A percentile compares a stretch with the other conserved stretches of the same genome.
Evolutionary conservation across 2,329 filamentous ascomycete species (phyloP).

Genomic region (Westerdykella ornata): DNA sequence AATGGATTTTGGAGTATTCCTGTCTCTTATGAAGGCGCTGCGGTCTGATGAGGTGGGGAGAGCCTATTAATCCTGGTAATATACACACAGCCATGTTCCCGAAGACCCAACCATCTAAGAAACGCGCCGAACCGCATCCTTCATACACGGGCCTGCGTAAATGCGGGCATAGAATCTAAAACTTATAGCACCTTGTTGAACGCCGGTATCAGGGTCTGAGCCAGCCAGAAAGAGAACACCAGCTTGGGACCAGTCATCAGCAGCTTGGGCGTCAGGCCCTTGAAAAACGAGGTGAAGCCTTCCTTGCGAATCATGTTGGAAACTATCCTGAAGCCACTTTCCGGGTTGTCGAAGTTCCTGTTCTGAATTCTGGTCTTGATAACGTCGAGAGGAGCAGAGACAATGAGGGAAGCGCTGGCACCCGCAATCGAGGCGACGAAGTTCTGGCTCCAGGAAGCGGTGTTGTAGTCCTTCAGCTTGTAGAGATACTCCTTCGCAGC

Average conservation of each 20-base stretch:
- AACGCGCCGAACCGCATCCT: too few relatives aligned
- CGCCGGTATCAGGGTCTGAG: constrained; percentile 92
- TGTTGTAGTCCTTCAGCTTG: constrained; percentile 87
- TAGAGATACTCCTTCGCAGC: constrained; percentile 97
- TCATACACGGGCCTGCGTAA: too few relatives aligned
- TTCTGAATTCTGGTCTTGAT: constrained; percentile 99
- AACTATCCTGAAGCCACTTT: constrained; percentile 86
- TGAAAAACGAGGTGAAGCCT: constrained; percentile 85
- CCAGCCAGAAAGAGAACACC: constrained; percentile 99
- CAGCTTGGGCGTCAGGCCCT: constrained; percentile 93
- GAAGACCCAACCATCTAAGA: too few relatives aligned
- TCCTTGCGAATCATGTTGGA: constrained; percentile 91
- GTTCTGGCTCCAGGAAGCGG: constrained; percentile 89
- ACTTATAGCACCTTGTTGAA: constrained; percentile 63
- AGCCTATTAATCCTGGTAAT: too few relatives aligned
- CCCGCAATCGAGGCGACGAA: constrained; percentile 94
- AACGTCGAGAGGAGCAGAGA: constrained; percentile 93
- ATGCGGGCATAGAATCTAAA: background rate
- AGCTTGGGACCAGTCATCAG: constrained; percentile 99
- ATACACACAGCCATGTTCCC: too few relatives aligned
- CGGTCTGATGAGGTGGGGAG: too few relatives aligned
- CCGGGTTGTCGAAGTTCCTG: constrained; percentile 96
- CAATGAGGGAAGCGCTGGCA: constrained; percentile 87
- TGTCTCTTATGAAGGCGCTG: too few relatives aligned
- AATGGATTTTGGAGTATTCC: too few relatives aligned